phyloP scores from a whole-genome alignment of 1,284 basidiomycete species.

The Heterobasidion annosum region DNA sequence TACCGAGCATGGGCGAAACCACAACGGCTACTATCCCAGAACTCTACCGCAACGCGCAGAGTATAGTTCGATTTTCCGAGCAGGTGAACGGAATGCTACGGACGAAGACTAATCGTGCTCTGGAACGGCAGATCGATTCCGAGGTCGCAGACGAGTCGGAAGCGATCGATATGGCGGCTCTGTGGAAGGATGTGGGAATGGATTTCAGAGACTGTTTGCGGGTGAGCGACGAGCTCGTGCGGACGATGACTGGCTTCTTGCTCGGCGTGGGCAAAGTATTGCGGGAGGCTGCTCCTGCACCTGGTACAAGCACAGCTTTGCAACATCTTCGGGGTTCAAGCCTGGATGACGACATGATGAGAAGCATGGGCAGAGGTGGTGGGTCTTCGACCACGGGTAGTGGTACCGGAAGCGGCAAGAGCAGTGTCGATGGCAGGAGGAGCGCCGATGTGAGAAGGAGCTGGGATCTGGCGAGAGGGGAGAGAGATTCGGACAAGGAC shows the following conservation, averaged over 20 bases:
- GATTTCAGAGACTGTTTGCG: conserved; percentile 65
- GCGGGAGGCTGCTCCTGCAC: conserved; percentile 36
- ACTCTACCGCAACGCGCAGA: conserved; percentile 48
- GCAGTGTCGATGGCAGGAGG: conserved; percentile 17
- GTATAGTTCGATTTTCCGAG: conserved; percentile 56
- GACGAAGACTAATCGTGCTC: conserved; percentile 40
- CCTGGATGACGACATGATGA: conserved; percentile 34
- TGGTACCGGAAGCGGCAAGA: conserved; percentile 11
- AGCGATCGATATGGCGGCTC: conserved; percentile 34
- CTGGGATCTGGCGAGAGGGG: conserved; percentile 34
- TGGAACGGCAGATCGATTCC: conserved; percentile 65
- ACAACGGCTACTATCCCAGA: conserved; percentile 37
- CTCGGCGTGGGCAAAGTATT: conserved; percentile 63
- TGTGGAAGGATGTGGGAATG: conserved; percentile 59
- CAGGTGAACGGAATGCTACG: conserved; percentile 53
- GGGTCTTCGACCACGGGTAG: conserved; percentile 12
- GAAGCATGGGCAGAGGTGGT: not conserved
- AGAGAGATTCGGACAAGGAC: conserved; percentile 6
- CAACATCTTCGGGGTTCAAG: conserved; percentile 37
- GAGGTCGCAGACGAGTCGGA: conserved; percentile 47
- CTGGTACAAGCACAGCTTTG: conserved; percentile 15
- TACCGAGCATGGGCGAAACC: conserved; percentile 33
- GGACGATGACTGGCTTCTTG: conserved; percentile 64
- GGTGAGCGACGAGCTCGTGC: conserved; percentile 66
- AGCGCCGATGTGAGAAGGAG: conserved; percentile 43